Evolutionary conservation across 164 flowering plant species (phyloP).

Genomic region (Magnolia kwangsiensis): DNA sequence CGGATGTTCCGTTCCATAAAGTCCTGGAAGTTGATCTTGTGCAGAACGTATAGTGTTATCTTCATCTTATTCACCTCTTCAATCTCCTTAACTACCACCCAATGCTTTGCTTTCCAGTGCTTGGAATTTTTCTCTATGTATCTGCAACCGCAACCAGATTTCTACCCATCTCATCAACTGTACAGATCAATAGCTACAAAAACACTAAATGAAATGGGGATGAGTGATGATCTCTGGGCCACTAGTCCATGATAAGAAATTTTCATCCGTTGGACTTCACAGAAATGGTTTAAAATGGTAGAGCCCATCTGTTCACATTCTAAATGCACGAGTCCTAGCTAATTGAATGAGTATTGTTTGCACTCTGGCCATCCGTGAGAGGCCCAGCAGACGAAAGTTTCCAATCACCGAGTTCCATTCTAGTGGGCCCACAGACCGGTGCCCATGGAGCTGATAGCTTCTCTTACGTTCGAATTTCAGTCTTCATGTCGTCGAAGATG

Average conservation of each 20-base stretch:
- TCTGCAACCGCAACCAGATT: constrained; percentile 19
- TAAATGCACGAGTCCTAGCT: no score
- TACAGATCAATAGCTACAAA: no score
- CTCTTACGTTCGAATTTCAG: constrained; percentile 34
- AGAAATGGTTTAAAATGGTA: background rate
- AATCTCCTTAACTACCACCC: constrained; percentile 37
- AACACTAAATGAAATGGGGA: background rate
- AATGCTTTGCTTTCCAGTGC: constrained; percentile 42
- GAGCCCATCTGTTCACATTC: background rate
- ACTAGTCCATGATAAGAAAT: no score
- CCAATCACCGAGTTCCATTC: no score
- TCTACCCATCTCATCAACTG: background rate
- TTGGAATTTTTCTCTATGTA: constrained; percentile 47
- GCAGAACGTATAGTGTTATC: constrained; percentile 31
- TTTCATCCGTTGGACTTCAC: no score
- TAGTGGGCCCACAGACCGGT: background rate
- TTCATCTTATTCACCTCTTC: constrained; percentile 47
- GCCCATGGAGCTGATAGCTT: background rate
- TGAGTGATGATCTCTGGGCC: no score
- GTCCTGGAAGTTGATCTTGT: constrained; percentile 57
- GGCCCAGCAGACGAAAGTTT: no score
- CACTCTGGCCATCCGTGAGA: background rate
- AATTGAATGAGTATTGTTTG: no score
- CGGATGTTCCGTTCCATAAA: constrained; percentile 30
- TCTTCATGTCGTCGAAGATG: constrained; percentile 28